A percentile compares a stretch with the other conserved stretches of the same genome.
Evolutionary conservation across 495 filamentous ascomycete genomes (phyloP).

Genomic region (Penicillium roqueforti): DNA sequence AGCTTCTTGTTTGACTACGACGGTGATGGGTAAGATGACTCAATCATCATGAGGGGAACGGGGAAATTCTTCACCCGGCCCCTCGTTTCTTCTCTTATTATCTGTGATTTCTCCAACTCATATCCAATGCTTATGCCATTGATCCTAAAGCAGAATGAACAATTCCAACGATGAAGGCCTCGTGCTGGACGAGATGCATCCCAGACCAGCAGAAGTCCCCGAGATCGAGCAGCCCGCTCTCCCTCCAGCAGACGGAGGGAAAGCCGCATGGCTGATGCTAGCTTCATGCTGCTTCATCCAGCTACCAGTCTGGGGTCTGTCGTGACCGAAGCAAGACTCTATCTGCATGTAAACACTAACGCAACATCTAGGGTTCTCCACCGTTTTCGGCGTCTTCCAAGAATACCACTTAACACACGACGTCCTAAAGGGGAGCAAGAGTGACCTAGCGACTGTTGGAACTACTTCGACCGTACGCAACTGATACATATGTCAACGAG

Average conservation of each 20-base stretch:
- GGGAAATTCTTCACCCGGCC: constrained; percentile 5
- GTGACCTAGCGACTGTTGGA: constrained; percentile 48
- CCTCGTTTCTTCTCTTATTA: background rate
- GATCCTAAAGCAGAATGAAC: constrained; percentile 5
- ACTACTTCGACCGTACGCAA: constrained; percentile 41
- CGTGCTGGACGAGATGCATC: constrained; percentile 2
- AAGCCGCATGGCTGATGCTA: constrained; percentile 61
- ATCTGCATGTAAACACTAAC: background rate
- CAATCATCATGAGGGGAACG: constrained; percentile 5
- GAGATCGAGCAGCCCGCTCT: constrained; percentile 39
- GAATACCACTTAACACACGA: constrained; percentile 39
- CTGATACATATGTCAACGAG: background rate
- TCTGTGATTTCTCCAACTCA: background rate
- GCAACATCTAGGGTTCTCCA: constrained; percentile 39
- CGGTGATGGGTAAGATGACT: constrained; percentile 8
- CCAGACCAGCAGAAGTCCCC: constrained; percentile 3
- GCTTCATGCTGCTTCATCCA: constrained; percentile 59
- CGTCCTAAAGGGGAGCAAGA: constrained; percentile 32
- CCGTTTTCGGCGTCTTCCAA: constrained; percentile 50
- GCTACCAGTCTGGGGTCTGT: constrained; percentile 59
- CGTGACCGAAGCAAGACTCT: background rate
- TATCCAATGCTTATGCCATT: background rate
- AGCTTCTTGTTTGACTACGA: background rate
- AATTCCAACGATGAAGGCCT: constrained; percentile 5
- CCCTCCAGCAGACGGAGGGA: constrained; percentile 57